Conservation (phyloP, 495 filamentous ascomycete species). For the Talaromyces proteolyticus region DNA sequence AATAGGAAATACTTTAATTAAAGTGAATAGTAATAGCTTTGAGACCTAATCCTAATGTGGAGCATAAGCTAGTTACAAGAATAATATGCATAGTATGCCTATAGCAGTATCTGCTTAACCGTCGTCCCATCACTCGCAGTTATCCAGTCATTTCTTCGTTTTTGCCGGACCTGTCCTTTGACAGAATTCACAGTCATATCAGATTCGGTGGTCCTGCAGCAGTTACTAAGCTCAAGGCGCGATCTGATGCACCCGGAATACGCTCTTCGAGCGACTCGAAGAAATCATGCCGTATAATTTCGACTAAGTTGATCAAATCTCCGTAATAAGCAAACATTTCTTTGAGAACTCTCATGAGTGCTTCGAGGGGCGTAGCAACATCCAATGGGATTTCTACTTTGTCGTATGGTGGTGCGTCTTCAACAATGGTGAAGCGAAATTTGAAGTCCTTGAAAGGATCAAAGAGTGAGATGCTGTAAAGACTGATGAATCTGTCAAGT, state of each 20-base stretch:
- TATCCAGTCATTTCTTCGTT: no score
- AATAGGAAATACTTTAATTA: no score
- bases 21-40: no score
- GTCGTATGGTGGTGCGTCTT: neutral
- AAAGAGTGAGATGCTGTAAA: neutral
- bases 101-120: no score
- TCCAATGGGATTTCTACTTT: neutral
- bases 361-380: neutral
- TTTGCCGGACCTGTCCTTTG: no score
- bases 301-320: neutral
- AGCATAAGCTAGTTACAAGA: no score
- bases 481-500: neutral
- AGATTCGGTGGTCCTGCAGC: no score
- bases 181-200: no score
- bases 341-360: constrained; percentile 3
- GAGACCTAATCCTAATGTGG: no score
- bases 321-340: neutral
- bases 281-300: neutral
- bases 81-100: no score
- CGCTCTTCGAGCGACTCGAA: neutral
- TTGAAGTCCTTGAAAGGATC: constrained; percentile 1
- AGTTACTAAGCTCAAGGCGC: no score
- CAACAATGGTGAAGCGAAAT: neutral
- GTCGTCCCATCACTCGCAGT: no score
- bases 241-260: constrained; percentile 1